Evolutionary conservation across 352 stramenopile genomes (phyloP).

Genomic region (Pythium phragmiticola): DNA sequence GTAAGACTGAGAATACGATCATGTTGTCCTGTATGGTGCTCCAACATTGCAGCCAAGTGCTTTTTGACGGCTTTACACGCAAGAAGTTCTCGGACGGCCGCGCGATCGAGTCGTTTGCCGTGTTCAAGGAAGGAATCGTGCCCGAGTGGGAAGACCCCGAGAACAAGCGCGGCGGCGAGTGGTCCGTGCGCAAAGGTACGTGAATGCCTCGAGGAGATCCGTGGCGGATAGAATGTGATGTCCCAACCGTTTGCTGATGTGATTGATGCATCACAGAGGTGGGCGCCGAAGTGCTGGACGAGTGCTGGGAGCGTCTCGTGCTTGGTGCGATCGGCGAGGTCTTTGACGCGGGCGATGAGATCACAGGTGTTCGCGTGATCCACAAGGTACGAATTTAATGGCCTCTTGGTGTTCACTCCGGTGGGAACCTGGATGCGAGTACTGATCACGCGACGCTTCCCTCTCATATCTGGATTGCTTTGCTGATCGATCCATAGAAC

Average conservation of each 20-base stretch:
- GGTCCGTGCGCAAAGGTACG: conserved; percentile 78
- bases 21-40: neutral
- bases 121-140: conserved; percentile 90
- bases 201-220: neutral
- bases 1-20: neutral
- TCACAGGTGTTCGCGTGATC: conserved; percentile 90
- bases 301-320: conserved; percentile 90
- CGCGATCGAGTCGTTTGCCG: conserved; percentile 92
- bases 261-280: conserved; percentile 44
- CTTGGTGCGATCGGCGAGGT: conserved; percentile 89
- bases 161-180: conserved; percentile 89
- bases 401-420: neutral
- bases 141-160: conserved; percentile 90
- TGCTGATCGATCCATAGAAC: conserved; percentile 41
- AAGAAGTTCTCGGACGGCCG: conserved; percentile 90
- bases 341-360: conserved; percentile 83
- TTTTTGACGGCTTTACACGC: conserved; percentile 79
- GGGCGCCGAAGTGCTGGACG: conserved; percentile 69
- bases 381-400: conserved; percentile 64
- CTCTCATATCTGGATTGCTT: neutral
- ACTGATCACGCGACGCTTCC: too few relatives aligned
- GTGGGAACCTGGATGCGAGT: too few relatives aligned
- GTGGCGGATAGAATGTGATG: neutral
- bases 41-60: conserved; percentile 45
- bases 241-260: neutral